Evolutionary conservation across 2,329 filamentous ascomycete species (phyloP), one percentile per base, ranked within the genome.

Genomic region (Proliferodiscus dingleyae): DNA sequence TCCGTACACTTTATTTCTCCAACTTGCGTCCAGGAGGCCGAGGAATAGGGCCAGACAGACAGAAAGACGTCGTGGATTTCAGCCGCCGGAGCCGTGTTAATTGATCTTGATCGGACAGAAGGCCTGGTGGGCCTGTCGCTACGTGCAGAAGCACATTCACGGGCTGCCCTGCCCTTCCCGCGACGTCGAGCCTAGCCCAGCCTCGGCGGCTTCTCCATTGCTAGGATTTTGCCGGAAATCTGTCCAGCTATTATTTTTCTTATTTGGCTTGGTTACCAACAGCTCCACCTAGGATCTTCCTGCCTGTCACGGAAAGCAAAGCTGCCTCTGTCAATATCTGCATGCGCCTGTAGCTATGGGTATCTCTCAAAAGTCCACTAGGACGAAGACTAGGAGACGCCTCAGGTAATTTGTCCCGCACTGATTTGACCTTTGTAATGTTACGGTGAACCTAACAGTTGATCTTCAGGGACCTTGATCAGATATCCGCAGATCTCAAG

Each of bases 401-500:
- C 81, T 77, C 16, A 80, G 83, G 83, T 84, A 68, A 7, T 47
- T 39, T 30, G 5, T 21, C 28, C 41, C 32, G 13, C 34, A 24
- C 24, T 10, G 6, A 2, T 19, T 9, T 5, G 11, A n/a, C 10
- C 3, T 11, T 28, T 24, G 22, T 34, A 16, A 22, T 24, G 4
- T 18, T 30, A 34, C 37, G 16, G 15, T 8, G 6, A 13, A n/a
- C 23, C 19, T 24, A 38, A 32, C 48, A 40, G 44, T 41, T 16
- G 24, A 62, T 37, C 37, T 45, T 60, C 61, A 93, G 93, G 67
- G 91, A 95, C 67, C 75, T 96, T 61, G 93, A 98, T 68, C 90
- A 97, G 70, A 81, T 97, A 67, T 82, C 90, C 63, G 80, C 82
- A 54, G 93, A 98, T 66, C 69, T 96, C 46, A 72, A 76, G 53